Evolutionary conservation across 1,284 basidiomycete species (phyloP).

Genomic region (Ustilago cynodontis): DNA sequence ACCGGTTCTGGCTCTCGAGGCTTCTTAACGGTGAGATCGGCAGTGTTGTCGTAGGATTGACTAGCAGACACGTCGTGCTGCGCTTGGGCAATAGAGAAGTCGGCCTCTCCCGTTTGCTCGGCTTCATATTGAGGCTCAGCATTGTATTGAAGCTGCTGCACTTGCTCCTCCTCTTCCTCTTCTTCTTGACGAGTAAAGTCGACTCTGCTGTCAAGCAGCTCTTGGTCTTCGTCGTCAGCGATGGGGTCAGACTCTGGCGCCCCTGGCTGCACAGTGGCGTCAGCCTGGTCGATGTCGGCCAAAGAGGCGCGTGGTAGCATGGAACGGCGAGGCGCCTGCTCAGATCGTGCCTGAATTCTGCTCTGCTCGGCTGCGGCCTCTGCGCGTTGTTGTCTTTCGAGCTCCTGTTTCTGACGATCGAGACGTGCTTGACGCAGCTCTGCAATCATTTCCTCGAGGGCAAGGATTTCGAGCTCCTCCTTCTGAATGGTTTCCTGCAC

Average conservation of each 20-base stretch:
- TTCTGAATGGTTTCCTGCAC: slow-evolving; percentile 56
- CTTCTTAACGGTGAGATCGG: slow-evolving; percentile 31
- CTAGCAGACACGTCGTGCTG: slow-evolving; percentile 19
- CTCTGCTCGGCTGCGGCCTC: slow-evolving; percentile 17
- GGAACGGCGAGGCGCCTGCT: slow-evolving; percentile 17
- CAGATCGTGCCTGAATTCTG: slow-evolving; percentile 14
- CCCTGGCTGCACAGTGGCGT: slow-evolving; percentile 7
- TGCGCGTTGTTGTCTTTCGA: slow-evolving; percentile 26
- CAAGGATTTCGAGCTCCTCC: slow-evolving; percentile 68
- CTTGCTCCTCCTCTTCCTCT: slow-evolving; percentile 16
- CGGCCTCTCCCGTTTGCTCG: slow-evolving; percentile 4
- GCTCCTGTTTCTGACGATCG: slow-evolving; percentile 36
- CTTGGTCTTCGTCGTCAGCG: slow-evolving; percentile 12
- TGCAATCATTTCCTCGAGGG: slow-evolving; percentile 62
- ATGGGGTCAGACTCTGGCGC: background rate
- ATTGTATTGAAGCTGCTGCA: slow-evolving; percentile 15
- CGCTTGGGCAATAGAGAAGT: background rate
- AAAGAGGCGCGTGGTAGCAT: slow-evolving; percentile 21
- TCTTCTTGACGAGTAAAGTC: slow-evolving; percentile 17
- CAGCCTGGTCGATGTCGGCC: background rate
- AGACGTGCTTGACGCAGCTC: slow-evolving; percentile 51
- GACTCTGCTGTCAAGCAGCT: slow-evolving; percentile 20
- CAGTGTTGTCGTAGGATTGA: slow-evolving; percentile 11
- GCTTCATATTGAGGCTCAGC: background rate
- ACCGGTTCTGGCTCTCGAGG: slow-evolving; percentile 12